A percentile compares a stretch with the other conserved stretches of the same genome.
These are phyloP conservation scores for Colletotrichum chlorophyti DNA, from an alignment of 2,329 filamentous ascomycete species.

Conservation along the genomic window DNA sequence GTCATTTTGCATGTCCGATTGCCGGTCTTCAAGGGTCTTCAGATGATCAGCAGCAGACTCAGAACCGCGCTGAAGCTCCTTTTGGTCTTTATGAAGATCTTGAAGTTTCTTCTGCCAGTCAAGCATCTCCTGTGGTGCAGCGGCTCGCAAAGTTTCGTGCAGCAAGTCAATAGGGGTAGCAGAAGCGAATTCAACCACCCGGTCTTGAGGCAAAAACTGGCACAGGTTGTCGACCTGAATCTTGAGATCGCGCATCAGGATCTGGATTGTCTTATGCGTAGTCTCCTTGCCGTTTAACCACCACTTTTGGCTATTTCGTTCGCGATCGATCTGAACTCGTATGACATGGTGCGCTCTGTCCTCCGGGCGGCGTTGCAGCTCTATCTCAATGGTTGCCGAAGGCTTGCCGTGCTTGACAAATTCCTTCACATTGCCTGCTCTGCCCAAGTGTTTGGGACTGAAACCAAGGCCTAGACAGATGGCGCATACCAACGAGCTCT, in stretches of 20 bases:
- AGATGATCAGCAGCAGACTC: slow-evolving; percentile 68
- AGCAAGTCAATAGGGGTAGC: slow-evolving; percentile 83
- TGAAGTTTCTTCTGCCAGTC: slow-evolving; percentile 80
- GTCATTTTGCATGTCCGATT: slow-evolving; percentile 77
- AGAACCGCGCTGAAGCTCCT: slow-evolving; percentile 64
- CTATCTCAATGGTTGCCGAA: slow-evolving; percentile 86
- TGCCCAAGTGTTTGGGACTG: slow-evolving; percentile 80
- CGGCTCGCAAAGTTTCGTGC: slow-evolving; percentile 85
- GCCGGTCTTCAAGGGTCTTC: slow-evolving; percentile 72
- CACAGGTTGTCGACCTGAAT: slow-evolving; percentile 99
- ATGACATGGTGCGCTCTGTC: slow-evolving; percentile 75
- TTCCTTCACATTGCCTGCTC: slow-evolving; percentile 83
- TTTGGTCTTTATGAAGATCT: slow-evolving; percentile 72
- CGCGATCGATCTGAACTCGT: slow-evolving; percentile 76
- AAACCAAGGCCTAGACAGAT: slow-evolving; percentile 94
- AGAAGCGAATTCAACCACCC: slow-evolving; percentile 91
- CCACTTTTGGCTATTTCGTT: slow-evolving; percentile 84
- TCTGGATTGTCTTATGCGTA: slow-evolving; percentile 69
- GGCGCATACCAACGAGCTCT: slow-evolving; percentile 95
- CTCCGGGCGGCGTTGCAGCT: slow-evolving; percentile 72
- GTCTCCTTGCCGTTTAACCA: slow-evolving; percentile 73
- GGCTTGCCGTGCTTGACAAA: slow-evolving; percentile 91
- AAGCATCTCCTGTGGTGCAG: slow-evolving; percentile 82
- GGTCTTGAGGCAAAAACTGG: slow-evolving; percentile 95
- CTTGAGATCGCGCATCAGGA: slow-evolving; percentile 73